These are phyloP conservation scores for Corchorus olitorius DNA, from an alignment of 345 rosid species.

Conservation along the genomic window DNA sequence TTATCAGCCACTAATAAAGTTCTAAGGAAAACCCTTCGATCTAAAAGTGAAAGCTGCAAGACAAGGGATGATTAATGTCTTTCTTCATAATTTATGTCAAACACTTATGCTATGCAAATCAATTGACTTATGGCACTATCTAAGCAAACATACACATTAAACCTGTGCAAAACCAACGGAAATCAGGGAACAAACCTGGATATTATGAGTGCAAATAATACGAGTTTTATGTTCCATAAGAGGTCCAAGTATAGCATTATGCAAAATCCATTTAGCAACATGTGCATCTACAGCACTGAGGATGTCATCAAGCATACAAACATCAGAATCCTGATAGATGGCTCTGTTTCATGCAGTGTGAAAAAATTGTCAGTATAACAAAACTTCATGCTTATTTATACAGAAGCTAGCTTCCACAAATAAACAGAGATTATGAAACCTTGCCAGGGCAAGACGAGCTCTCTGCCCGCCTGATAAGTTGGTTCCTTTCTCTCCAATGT, in stretches of 20 bases:
- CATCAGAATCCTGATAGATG: slow-evolving; percentile 63
- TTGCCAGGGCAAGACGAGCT: slow-evolving; percentile 94
- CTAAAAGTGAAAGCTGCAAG: no score
- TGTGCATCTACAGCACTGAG: slow-evolving; percentile 96
- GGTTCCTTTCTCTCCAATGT: slow-evolving; percentile 84
- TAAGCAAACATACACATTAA: background rate
- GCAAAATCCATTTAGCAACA: slow-evolving; percentile 83
- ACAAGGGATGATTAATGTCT: background rate
- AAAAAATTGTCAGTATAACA: background rate
- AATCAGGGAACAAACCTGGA: slow-evolving; percentile 56
- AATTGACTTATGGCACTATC: background rate
- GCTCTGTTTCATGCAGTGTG: slow-evolving; percentile 52
- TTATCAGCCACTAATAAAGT: no score
- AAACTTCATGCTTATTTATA: slow-evolving; percentile 19
- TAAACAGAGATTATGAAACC: slow-evolving; percentile 42
- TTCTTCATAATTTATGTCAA: background rate
- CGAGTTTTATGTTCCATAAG: slow-evolving; percentile 59
- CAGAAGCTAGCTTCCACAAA: slow-evolving; percentile 16
- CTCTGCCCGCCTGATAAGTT: slow-evolving; percentile 97
- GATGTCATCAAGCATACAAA: slow-evolving; percentile 81
- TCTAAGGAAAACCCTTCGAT: no score
- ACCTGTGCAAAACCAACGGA: background rate
- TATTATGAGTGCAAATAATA: slow-evolving; percentile 80
- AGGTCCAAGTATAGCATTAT: slow-evolving; percentile 70
- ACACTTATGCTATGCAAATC: background rate